Percentiles rank a stretch among this genome's conserved stretches.
Conservation (phyloP, 768 basidiomycete genomes). For the Naganishia friedmannii region DNA sequence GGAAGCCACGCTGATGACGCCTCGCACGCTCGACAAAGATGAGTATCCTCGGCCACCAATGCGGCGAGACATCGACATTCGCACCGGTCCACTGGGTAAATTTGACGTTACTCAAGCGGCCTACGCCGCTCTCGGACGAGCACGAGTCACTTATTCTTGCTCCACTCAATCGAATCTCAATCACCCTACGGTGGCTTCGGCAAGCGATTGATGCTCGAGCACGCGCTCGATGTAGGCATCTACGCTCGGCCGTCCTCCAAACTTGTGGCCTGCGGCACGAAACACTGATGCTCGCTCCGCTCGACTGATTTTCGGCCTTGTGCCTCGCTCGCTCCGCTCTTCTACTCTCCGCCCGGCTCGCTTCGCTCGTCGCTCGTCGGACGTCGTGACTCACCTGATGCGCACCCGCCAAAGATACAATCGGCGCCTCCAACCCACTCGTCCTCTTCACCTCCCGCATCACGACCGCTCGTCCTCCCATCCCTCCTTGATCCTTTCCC, state of each 20-base stretch:
- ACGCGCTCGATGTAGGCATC: no score
- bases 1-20: no score
- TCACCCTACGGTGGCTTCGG: not conserved
- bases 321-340: not conserved
- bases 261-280: not conserved
- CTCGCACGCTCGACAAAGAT: no score
- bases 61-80: no score
- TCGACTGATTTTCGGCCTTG: not conserved
- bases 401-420: slow-evolving; percentile 81
- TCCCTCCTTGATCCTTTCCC: slow-evolving; percentile 38
- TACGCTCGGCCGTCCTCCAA: not conserved
- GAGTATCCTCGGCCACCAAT: no score
- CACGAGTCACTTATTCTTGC: not conserved
- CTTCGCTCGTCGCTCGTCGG: not conserved
- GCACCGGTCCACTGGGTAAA: no score
- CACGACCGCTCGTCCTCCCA: slow-evolving; percentile 46
- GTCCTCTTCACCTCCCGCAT: slow-evolving; percentile 84
- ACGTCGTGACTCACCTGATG: slow-evolving; percentile 64
- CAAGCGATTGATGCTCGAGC: no score
- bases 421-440: slow-evolving; percentile 88
- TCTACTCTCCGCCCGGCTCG: not conserved
- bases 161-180: not conserved
- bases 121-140: no score
- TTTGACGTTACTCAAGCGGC: no score
- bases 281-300: no score